Evolutionary conservation across 768 basidiomycete genomes (phyloP).

Genomic region (Psilocybe subaeruginosa): DNA sequence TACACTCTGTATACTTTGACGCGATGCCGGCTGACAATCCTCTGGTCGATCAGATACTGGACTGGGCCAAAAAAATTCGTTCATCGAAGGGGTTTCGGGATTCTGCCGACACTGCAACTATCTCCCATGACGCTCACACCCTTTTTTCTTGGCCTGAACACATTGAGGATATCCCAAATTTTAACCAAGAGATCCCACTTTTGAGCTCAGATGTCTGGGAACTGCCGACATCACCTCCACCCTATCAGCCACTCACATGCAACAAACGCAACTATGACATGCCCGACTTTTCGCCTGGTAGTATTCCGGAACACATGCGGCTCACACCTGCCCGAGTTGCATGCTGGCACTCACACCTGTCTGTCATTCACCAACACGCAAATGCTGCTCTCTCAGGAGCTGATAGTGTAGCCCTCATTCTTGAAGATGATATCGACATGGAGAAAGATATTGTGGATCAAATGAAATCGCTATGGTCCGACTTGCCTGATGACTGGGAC

Average conservation of each 20-base stretch:
- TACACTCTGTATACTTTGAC: not conserved
- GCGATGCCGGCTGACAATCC: not conserved
- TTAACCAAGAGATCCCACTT: not conserved
- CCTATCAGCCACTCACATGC: conserved; percentile 39
- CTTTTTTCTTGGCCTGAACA: not conserved
- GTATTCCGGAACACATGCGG: conserved; percentile 47
- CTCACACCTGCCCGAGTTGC: conserved; percentile 65
- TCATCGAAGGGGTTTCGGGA: not conserved
- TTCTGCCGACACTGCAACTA: too few species aligned
- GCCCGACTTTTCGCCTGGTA: conserved; percentile 23
- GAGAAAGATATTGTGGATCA: conserved; percentile 58
- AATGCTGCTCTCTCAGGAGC: conserved; percentile 21
- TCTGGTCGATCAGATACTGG: not conserved
- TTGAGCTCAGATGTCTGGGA: not conserved
- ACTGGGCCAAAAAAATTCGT: not conserved
- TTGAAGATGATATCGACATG: conserved; percentile 84
- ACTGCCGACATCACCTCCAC: conserved; percentile 3
- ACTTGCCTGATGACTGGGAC: conserved; percentile 68
- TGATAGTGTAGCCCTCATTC: conserved; percentile 50
- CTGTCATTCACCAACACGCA: conserved; percentile 48
- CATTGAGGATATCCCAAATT: not conserved
- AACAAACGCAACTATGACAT: conserved; percentile 44
- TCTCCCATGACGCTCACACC: too few species aligned
- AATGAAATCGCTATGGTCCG: conserved; percentile 46
- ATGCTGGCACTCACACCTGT: conserved; percentile 74